phyloP scores from a whole-genome alignment of 2,329 filamentous ascomycete species.

The Dendrostoma leiphaemia region DNA sequence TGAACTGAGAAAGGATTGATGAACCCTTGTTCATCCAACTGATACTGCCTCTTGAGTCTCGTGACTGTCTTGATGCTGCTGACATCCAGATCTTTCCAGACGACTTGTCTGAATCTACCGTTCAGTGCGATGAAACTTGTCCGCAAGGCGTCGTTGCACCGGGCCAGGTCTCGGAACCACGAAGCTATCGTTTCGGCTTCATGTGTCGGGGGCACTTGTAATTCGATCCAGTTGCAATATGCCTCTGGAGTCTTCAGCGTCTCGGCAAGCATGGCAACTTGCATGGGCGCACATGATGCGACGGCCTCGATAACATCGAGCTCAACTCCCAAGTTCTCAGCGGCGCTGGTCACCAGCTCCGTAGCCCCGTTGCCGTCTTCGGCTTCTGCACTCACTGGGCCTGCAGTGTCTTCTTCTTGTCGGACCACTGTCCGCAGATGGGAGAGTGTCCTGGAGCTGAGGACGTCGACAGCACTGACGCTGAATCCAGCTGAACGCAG shows the following conservation, averaged over 20 bases:
- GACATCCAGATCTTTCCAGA: constrained; percentile 54
- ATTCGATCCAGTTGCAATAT: constrained; percentile 77
- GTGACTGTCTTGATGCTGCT: constrained; percentile 41
- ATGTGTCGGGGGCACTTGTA: constrained; percentile 40
- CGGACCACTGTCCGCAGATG: constrained; percentile 22
- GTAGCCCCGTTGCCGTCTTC: not conserved
- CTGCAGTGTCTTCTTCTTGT: not conserved
- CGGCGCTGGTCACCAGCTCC: constrained; percentile 15
- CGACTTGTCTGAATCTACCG: constrained; percentile 57
- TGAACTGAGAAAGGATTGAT: constrained; percentile 64
- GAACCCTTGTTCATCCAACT: constrained; percentile 37
- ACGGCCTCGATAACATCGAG: constrained; percentile 44
- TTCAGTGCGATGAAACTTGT: constrained; percentile 66
- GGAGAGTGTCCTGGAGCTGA: constrained; percentile 50
- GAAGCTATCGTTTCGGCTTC: constrained; percentile 38
- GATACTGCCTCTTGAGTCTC: constrained; percentile 36
- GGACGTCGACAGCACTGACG: constrained; percentile 58
- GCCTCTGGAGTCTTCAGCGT: constrained; percentile 56
- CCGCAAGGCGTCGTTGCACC: constrained; percentile 65
- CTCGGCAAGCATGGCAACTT: constrained; percentile 78
- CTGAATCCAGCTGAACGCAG: constrained; percentile 57
- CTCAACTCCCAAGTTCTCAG: constrained; percentile 21
- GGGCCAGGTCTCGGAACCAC: constrained; percentile 49
- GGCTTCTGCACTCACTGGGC: not conserved
- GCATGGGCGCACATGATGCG: constrained; percentile 67